Percentiles rank a stretch among this genome's conserved stretches.
Conservation (phyloP, 2,329 filamentous ascomycete species). For the Talaromyces islandicus region DNA sequence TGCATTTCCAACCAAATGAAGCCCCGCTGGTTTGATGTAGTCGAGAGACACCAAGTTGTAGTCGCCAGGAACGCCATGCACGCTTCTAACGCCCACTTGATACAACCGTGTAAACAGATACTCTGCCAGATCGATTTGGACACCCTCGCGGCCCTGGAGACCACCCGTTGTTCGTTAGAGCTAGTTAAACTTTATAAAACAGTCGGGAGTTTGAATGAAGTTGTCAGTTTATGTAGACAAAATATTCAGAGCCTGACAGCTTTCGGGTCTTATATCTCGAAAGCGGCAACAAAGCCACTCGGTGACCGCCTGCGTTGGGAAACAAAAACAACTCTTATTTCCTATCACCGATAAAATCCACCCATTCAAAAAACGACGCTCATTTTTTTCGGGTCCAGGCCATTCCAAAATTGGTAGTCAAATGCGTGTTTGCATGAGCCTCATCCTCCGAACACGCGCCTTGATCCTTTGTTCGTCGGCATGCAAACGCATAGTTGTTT, state of each 20-base stretch:
- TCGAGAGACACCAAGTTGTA: constrained; percentile 66
- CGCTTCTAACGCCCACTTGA: constrained; percentile 58
- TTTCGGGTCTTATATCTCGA: neutral
- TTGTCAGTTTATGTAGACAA: neutral
- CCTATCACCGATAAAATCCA: neutral
- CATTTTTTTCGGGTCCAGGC: no score
- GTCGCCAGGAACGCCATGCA: constrained; percentile 68
- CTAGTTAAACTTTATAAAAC: neutral
- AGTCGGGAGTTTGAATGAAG: neutral
- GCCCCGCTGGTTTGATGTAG: constrained; percentile 53
- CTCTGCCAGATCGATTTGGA: constrained; percentile 10
- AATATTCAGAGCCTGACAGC: no score
- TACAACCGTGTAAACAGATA: constrained; percentile 62
- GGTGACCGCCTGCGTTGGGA: no score
- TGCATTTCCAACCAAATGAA: constrained; percentile 61
- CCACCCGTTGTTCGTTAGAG: neutral
- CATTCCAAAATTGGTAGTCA: no score
- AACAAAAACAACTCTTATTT: neutral
- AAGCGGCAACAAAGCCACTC: neutral
- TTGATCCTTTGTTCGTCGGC: neutral
- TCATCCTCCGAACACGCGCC: no score
- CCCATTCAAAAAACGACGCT: no score
- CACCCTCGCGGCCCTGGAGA: neutral
- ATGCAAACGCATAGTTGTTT: neutral
- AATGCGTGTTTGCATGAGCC: no score